phyloP scores from a whole-genome alignment of 169 alveolate species.

The Cryptosporidium parvum region DNA sequence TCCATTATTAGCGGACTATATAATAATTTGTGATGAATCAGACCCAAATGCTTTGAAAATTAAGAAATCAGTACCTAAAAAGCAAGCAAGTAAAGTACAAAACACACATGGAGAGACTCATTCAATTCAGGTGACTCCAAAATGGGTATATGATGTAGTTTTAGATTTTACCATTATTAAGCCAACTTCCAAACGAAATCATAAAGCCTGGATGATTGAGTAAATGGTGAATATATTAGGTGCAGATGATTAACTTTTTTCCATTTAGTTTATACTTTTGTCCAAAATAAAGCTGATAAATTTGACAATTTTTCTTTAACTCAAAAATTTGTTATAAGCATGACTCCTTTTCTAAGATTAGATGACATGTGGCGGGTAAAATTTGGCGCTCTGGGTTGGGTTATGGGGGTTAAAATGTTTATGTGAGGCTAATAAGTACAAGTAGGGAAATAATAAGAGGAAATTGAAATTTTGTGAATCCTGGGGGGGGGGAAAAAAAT shows the following conservation, averaged over 20 bases:
- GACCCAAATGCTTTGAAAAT: slow-evolving; percentile 41
- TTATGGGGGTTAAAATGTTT: slow-evolving; percentile 19
- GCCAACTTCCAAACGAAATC: slow-evolving; percentile 68
- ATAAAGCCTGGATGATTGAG: slow-evolving; percentile 70
- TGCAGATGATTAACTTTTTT: neutral
- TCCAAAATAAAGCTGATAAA: neutral
- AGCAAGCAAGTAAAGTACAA: slow-evolving; percentile 70
- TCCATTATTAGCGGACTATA: slow-evolving; percentile 61
- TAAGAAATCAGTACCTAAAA: slow-evolving; percentile 64
- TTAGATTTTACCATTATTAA: slow-evolving; percentile 51
- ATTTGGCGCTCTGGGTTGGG: neutral
- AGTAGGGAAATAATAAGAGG: slow-evolving; percentile 6
- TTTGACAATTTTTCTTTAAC: too few species aligned
- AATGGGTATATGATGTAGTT: slow-evolving; percentile 68
- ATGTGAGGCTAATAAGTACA: slow-evolving; percentile 13
- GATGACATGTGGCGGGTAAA: neutral
- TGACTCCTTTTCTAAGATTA: neutral
- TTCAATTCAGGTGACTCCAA: slow-evolving; percentile 69
- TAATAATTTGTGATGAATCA: slow-evolving; percentile 59
- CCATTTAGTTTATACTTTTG: neutral
- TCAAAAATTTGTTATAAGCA: neutral
- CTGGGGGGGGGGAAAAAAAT: neutral
- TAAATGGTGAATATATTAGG: neutral
- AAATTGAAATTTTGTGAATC: neutral
- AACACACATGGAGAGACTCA: slow-evolving; percentile 75